phyloP scores from a whole-genome alignment of 2,329 filamentous ascomycete genomes.

The Botrytis galanthina region DNA sequence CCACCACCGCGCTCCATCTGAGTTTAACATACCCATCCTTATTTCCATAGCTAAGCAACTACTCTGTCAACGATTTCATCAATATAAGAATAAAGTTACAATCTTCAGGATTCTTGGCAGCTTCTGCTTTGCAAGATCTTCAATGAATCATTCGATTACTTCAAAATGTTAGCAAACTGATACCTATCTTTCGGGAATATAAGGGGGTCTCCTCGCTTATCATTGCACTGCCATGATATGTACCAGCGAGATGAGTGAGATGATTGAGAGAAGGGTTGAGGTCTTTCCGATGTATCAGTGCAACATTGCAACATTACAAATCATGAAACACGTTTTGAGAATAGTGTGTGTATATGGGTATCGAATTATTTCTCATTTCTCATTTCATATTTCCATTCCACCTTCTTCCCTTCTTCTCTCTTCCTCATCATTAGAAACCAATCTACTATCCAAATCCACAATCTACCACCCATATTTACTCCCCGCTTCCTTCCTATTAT shows the following conservation, averaged over 20 bases:
- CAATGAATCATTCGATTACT: background rate
- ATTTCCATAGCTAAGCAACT: background rate
- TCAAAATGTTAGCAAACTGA: background rate
- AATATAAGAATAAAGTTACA: background rate
- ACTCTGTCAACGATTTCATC: background rate
- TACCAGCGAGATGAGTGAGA: background rate
- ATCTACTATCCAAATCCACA: background rate
- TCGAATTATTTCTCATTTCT: background rate
- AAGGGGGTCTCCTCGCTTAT: background rate
- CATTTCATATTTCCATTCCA: background rate
- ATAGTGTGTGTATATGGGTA: background rate
- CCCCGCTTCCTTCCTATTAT: conserved; percentile 78
- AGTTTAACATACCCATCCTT: background rate
- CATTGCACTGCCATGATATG: background rate
- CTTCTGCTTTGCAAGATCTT: background rate
- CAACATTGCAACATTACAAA: background rate
- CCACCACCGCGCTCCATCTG: background rate
- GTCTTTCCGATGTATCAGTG: background rate
- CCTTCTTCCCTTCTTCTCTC: background rate
- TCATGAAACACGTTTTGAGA: background rate
- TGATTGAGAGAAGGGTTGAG: background rate
- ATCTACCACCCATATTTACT: conserved; percentile 76
- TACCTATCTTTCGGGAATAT: background rate
- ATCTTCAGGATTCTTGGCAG: background rate
- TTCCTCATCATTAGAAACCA: background rate